Percentiles rank a stretch among this genome's conserved stretches.
These are phyloP conservation scores for Neohortaea acidophila DNA, from an alignment of 495 filamentous ascomycete species.

Conservation along the genomic window DNA sequence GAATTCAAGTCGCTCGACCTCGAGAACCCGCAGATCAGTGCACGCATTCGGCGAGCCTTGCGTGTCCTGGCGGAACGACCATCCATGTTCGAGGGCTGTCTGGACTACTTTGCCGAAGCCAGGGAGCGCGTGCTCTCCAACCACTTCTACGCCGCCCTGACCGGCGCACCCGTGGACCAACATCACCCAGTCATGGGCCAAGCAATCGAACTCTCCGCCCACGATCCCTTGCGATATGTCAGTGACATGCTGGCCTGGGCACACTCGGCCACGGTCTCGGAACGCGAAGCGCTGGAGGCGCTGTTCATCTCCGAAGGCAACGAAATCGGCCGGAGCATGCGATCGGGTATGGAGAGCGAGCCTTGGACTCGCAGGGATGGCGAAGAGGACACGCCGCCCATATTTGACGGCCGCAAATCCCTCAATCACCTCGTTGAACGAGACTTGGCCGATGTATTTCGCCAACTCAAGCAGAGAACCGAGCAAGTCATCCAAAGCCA, in stretches of 20 bases:
- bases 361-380: constrained; percentile 54
- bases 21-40: constrained; percentile 84
- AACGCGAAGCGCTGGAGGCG: constrained; percentile 80
- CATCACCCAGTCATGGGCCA: constrained; percentile 45
- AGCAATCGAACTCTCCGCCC: constrained; percentile 84
- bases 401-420: constrained; percentile 70
- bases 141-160: constrained; percentile 80
- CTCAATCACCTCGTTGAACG: constrained; percentile 80
- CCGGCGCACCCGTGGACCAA: constrained; percentile 42
- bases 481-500: constrained; percentile 86
- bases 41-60: constrained; percentile 68
- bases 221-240: constrained; percentile 82
- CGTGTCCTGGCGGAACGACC: constrained; percentile 82
- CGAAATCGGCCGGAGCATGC: constrained; percentile 71
- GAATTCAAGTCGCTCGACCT: constrained; percentile 88
- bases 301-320: constrained; percentile 87
- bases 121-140: constrained; percentile 77
- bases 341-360: constrained; percentile 72
- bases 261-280: constrained; percentile 84
- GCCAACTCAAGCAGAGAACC: constrained; percentile 63
- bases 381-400: constrained; percentile 42
- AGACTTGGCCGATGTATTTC: constrained; percentile 62
- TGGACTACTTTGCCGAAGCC: constrained; percentile 87
- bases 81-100: constrained; percentile 76
- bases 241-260: constrained; percentile 98